Evolutionary conservation across 169 alveolate species (phyloP), one percentile per base, ranked within the genome.

Genomic region (Plasmodium reichenowi): DNA sequence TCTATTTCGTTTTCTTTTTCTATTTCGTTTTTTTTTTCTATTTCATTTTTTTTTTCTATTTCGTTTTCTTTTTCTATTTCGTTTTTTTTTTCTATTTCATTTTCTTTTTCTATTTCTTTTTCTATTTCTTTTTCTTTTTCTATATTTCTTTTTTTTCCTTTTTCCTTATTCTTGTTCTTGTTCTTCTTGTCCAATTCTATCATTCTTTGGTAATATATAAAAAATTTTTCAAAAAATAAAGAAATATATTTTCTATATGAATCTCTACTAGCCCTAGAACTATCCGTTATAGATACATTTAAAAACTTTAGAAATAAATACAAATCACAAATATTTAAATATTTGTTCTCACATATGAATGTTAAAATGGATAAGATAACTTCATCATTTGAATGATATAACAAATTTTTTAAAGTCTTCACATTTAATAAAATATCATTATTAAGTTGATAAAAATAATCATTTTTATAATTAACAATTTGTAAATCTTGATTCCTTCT

Each of bases 281-380:
- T 86, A 24, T 72, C 52, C n/a, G 24, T 86, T 71, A 86, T 86
- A 26, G 92, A 72, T 13, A 72, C 72, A 20, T 13, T 71, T 86
- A 86, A 72, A 72, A 86, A 86, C 2, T 76, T 50, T 60, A 64
- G 45, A 67, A 86, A 86, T 24, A 86, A 56, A 62, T 71, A 86
- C 26, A 86, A 60, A 13, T 86, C 92, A 43, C 92, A 71, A 13
- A 86, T 29, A 56, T 86, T 86, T 47, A 86, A 67, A 86, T 86
- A 86, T 72, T 86, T 86, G 71, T 72, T 86, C 32, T 86, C 92
- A 73, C 92, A 72, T 47, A 86, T 86, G 54, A 86, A 86, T 13
- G 88, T 60, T 29, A 86, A 86, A 48, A 86, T 72, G 9, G 74
- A 72, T 54, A 86, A 52, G n/a, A 60, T 58, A 26, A 86, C 9